These are phyloP conservation scores for Microthyrium microscopicum DNA, from an alignment of 2,329 filamentous ascomycete genomes.

Conservation along the genomic window DNA sequence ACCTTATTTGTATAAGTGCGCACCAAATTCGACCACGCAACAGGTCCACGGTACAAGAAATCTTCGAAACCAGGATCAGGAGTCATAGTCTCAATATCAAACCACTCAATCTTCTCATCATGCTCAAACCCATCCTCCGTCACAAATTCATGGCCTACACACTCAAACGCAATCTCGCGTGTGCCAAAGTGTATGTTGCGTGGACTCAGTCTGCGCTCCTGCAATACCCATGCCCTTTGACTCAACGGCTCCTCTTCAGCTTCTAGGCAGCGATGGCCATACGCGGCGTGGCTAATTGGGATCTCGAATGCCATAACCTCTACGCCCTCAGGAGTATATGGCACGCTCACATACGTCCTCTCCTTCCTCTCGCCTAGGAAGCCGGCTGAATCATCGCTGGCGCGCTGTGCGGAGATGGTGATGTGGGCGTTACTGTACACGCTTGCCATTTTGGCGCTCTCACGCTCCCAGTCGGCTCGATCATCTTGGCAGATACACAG, in stretches of 20 bases:
- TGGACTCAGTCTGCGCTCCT: conserved; percentile 12
- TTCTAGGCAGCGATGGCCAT: neutral
- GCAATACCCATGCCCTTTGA: conserved; percentile 12
- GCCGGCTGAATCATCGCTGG: neutral
- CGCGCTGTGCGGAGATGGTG: conserved; percentile 9
- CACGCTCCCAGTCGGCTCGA: conserved; percentile 9
- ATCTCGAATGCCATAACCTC: neutral
- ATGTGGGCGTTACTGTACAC: conserved; percentile 10
- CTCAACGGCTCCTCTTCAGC: conserved; percentile 3
- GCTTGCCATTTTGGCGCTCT: conserved; percentile 10
- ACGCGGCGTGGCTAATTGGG: neutral
- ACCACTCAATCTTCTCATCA: neutral
- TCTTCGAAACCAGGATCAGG: neutral
- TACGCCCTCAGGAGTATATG: neutral
- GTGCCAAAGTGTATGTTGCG: conserved; percentile 11
- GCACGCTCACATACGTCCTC: neutral
- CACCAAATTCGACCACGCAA: no score
- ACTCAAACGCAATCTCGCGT: neutral
- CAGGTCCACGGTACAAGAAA: neutral
- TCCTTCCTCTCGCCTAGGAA: conserved; percentile 1
- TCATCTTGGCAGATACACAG: conserved; percentile 15
- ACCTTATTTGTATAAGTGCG: neutral
- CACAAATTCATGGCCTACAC: neutral
- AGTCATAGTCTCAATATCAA: neutral
- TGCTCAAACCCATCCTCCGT: conserved; percentile 2